A percentile compares a stretch with the other conserved stretches of the same genome.
These are phyloP conservation scores for Fragaria nilgerrensis DNA, from an alignment of 306 rosid species.

Conservation along the genomic window DNA sequence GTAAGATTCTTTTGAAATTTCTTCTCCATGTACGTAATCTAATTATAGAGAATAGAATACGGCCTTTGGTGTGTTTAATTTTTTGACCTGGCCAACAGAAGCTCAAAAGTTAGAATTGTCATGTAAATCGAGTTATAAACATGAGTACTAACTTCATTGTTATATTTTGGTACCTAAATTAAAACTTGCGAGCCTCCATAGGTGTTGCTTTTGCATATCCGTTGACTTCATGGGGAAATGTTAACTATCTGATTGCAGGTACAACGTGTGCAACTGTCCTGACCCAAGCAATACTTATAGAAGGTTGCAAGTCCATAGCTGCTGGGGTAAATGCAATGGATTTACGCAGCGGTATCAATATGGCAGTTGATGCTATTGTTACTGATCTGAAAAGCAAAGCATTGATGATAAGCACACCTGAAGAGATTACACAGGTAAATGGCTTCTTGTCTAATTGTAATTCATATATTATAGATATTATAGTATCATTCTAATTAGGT, in stretches of 20 bases:
- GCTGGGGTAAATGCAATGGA: conserved; percentile 94
- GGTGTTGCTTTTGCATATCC: not conserved
- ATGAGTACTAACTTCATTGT: not conserved
- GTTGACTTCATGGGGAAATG: conserved; percentile 10
- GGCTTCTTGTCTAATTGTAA: conserved; percentile 24
- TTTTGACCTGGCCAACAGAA: not conserved
- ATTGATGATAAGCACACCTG: conserved; percentile 84
- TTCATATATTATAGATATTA: not conserved
- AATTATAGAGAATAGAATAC: not conserved
- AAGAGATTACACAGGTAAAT: conserved; percentile 90
- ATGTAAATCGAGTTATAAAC: not conserved
- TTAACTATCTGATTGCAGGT: conserved; percentile 53
- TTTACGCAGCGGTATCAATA: conserved; percentile 78
- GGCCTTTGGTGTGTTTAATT: not conserved
- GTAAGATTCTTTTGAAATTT: conserved; percentile 34
- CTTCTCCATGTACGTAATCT: not conserved
- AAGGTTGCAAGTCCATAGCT: conserved; percentile 93
- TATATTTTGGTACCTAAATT: not conserved
- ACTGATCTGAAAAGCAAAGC: conserved; percentile 78
- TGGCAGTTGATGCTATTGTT: conserved; percentile 82
- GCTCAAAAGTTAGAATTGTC: not conserved
- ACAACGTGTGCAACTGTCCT: conserved; percentile 96
- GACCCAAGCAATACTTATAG: conserved; percentile 85
- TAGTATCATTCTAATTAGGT: conserved; percentile 12
- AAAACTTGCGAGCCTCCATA: not conserved